These are phyloP conservation scores for Pisolithus sp. DNA, from an alignment of 768 basidiomycete species.

Conservation along the genomic window DNA sequence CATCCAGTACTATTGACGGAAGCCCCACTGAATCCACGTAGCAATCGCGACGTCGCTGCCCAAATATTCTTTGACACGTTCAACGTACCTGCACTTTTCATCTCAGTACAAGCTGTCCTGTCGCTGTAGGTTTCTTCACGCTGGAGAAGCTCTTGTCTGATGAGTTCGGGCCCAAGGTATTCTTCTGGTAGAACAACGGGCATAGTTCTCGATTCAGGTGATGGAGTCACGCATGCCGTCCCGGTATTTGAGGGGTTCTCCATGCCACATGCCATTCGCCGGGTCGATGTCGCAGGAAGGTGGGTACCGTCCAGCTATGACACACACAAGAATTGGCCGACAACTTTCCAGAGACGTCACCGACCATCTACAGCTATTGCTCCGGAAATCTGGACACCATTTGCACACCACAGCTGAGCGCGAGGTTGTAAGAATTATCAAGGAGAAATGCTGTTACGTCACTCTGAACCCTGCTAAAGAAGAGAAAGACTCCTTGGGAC, in stretches of 20 bases:
- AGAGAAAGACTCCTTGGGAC: slow-evolving; percentile 80
- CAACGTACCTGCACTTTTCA: slow-evolving; percentile 97
- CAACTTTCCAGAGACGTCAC: slow-evolving; percentile 74
- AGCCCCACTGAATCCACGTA: slow-evolving; percentile 93
- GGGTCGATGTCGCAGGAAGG: slow-evolving; percentile 96
- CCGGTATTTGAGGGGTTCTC: slow-evolving; percentile 99
- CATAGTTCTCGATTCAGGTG: slow-evolving; percentile 98
- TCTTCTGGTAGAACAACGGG: slow-evolving; percentile 97
- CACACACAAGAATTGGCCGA: neutral
- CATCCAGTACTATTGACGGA: slow-evolving; percentile 97
- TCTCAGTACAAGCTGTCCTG: slow-evolving; percentile 93
- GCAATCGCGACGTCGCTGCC: slow-evolving; percentile 92
- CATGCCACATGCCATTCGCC: slow-evolving; percentile 95
- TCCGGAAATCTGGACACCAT: slow-evolving; percentile 92
- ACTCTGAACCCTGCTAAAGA: slow-evolving; percentile 91
- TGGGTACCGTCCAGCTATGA: slow-evolving; percentile 25
- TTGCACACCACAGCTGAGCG: slow-evolving; percentile 95
- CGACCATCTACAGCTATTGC: slow-evolving; percentile 87
- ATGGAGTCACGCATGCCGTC: slow-evolving; percentile 97
- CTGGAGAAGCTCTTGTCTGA: slow-evolving; percentile 5
- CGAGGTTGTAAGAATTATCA: slow-evolving; percentile 94
- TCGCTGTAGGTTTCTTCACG: slow-evolving; percentile 66
- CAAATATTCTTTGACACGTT: slow-evolving; percentile 99
- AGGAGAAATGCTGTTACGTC: slow-evolving; percentile 97
- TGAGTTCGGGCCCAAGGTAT: slow-evolving; percentile 52